Evolutionary conservation across 257 asterid genomes (phyloP), one percentile per base, ranked within the genome.

Genomic region (Euphrasia confusa): DNA sequence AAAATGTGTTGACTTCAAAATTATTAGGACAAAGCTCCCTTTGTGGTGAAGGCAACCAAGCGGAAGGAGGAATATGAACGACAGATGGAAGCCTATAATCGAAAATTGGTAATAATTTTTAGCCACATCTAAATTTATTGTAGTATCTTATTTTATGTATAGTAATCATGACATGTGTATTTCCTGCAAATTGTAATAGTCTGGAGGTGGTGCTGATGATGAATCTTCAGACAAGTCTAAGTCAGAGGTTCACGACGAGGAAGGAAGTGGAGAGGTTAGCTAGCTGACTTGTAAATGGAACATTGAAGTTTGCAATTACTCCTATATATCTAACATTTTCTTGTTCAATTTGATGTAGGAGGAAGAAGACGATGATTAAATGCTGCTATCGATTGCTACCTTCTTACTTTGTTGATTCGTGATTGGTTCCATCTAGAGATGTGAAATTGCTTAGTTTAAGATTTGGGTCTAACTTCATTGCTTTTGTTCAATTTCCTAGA

Each of bases 21-120:
- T 58, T 44, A 10, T 50, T 42, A 82, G 88, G 83, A 82, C 11
- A 82, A 74, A 60, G 83, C 77, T 10, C 81, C 85, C 21, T 75
- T 58, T n/a, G 67, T 68, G n/a, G 80, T 69, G 1, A 64, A 9
- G 58, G 78, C 85, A 40, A 80, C 59, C 11, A 58, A 68, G 63
- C 65, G 83, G 9, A 82, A 74, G 76, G 65, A 35, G 61, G 85
- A 75, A 4, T 79, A 79, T 30, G 83, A 72, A 2, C 26, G 45
- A 13, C 50, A 72, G 60, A 72, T 82, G 81, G 50, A 61, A 61
- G 83, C 79, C 18, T 82, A 82, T 77, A 79, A 75, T 76, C 70
- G 24, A 68, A 82, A 73, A 79, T 10, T 75, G 83, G 83, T 82
- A 70, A 54, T n/a, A 0, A 6, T 18, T 10, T 18, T 64, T n/a